phyloP scores from a whole-genome alignment of 352 stramenopile species.

The Aphanomyces astaci region DNA sequence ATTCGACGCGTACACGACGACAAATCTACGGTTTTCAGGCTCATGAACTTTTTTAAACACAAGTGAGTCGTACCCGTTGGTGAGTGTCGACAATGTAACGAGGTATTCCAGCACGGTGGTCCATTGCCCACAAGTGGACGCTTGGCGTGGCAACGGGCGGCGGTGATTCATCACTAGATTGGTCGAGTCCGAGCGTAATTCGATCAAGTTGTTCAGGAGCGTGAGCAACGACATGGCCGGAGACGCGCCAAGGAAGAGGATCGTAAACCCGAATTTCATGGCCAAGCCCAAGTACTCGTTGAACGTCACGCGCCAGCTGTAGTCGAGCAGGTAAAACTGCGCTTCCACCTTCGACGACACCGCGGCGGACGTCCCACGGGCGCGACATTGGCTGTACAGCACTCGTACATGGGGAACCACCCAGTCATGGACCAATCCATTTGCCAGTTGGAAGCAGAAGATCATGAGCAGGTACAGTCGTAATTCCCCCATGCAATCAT shows the following conservation, averaged over 20 bases:
- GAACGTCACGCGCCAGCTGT: conserved; percentile 79
- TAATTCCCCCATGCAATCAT: conserved; percentile 83
- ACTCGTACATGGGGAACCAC: conserved; percentile 45
- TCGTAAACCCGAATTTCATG: conserved; percentile 81
- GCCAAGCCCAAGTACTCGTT: conserved; percentile 92
- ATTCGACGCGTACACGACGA: conserved; percentile 86
- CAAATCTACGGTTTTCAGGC: background rate
- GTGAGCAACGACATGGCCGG: conserved; percentile 87
- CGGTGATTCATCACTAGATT: conserved; percentile 75
- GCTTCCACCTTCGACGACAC: conserved; percentile 44
- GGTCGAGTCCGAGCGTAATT: conserved; percentile 85
- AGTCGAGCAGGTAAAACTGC: conserved; percentile 70
- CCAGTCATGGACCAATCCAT: conserved; percentile 66
- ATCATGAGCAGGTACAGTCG: conserved; percentile 87
- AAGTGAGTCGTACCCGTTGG: conserved; percentile 64
- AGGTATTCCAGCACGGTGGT: conserved; percentile 84
- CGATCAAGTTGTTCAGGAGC: conserved; percentile 88
- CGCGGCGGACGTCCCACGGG: background rate
- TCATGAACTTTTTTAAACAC: background rate
- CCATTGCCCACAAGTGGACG: conserved; percentile 90
- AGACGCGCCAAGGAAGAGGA: conserved; percentile 88
- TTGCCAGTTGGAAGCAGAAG: conserved; percentile 80
- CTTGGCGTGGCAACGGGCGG: conserved; percentile 61
- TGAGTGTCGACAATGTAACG: conserved; percentile 84
- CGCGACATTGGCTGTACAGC: conserved; percentile 41